Evolutionary conservation across 2,329 filamentous ascomycete genomes (phyloP).

Genomic region (Periconia digitata): DNA sequence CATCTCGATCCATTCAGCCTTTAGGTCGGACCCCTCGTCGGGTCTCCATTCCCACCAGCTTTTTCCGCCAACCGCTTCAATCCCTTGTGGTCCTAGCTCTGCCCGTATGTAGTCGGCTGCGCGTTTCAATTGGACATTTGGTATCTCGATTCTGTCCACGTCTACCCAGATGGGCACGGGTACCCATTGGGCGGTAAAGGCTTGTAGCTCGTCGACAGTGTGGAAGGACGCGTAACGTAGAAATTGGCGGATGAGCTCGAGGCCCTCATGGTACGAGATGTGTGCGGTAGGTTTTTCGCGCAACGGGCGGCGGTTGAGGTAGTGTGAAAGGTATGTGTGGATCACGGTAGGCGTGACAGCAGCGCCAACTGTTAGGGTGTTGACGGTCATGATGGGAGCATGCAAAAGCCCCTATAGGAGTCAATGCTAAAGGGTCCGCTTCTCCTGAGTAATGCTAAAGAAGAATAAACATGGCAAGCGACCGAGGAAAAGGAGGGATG

Average conservation of each 20-base stretch:
- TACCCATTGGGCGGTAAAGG: constrained; percentile 89
- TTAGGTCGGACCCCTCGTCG: constrained; percentile 59
- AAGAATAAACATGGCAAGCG: not conserved
- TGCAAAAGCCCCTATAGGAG: not conserved
- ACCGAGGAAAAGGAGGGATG: not conserved
- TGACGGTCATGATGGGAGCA: constrained; percentile 60
- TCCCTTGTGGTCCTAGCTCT: constrained; percentile 77
- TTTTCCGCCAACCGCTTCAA: constrained; percentile 81
- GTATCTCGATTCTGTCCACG: constrained; percentile 68
- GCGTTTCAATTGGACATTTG: constrained; percentile 62
- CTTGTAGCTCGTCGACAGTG: constrained; percentile 89
- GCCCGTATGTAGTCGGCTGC: constrained; percentile 67
- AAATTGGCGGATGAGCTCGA: constrained; percentile 85
- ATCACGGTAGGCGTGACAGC: constrained; percentile 87
- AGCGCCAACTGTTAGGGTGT: constrained; percentile 77
- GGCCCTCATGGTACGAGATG: constrained; percentile 90
- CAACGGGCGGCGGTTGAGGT: constrained; percentile 75
- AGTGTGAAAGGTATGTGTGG: constrained; percentile 86
- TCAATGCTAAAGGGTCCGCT: not conserved
- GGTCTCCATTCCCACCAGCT: constrained; percentile 72
- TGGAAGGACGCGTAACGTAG: constrained; percentile 82
- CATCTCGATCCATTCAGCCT: constrained; percentile 98
- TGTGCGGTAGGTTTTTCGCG: constrained; percentile 83
- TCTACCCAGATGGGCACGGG: constrained; percentile 87
- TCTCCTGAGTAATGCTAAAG: not conserved